Evolutionary conservation across 192 early-diverging fungal genomes (phyloP), one percentile per base, ranked within the genome.

Genomic region (Backusella macrospora): DNA sequence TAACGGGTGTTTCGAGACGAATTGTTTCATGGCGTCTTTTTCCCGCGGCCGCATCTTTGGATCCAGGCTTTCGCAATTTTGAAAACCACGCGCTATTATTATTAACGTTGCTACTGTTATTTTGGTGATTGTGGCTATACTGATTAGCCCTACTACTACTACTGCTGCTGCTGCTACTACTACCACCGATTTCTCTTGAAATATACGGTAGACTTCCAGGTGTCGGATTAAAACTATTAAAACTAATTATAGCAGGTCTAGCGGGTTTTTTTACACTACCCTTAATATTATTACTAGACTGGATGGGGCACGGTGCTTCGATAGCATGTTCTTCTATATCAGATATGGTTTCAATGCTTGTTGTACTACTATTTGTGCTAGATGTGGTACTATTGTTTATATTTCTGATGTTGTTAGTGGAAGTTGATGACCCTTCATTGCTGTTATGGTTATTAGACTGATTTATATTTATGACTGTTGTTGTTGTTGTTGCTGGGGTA

Each of bases 1-100:
- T 65, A 21, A 77, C 49, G 1, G 70, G 70, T 10, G 73, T 74
- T 29, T 65, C 47, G 14, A 72, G 38, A 4, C 48, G 26, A n/a
- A 68, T 68, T 8, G 42, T 71, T 68, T 71, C 68, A 45, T 52
- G 48, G 21, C n/a, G 39, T 7, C 66, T 39, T 1, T 34, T 34
- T 12, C n/a, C 65, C 37, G 26, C 26, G 16, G 16, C 14, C 10
- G 12, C 55, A 42, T 26, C 43, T 62, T 43, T 67, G 64, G 37
- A 21, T 21, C 16, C 65, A 21, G 65, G 65, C 12, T 66, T 66
- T 18, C 65, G 39, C 12, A 66, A 43, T 40, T 66, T 66, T n/a
- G 65, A 18, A 3, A 66, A 39, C 65, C 65, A 66, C 5, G 38
- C 40, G 9, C n/a, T 43, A 43, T 43, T 43, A 43, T 43, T 43